Conservation (phyloP, 2,329 filamentous ascomycete genomes). For the Grosmannia serpens region DNA sequence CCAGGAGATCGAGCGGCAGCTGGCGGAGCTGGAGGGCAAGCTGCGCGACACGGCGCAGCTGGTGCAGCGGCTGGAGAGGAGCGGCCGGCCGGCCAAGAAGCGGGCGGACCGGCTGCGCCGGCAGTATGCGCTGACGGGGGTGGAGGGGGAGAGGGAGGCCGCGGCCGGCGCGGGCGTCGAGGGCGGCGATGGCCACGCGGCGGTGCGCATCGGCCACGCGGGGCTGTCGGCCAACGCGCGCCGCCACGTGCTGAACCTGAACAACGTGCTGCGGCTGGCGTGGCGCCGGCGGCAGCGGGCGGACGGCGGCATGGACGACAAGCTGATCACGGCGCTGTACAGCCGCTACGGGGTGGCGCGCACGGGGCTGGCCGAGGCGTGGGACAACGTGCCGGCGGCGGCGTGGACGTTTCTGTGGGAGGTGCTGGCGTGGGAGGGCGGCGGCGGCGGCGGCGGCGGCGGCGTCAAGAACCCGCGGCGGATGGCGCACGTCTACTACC, state of each 20-base stretch:
- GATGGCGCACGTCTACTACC: constrained; percentile 46
- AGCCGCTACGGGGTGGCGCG: constrained; percentile 37
- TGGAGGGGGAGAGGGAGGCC: constrained; percentile 2
- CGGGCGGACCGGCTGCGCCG: constrained; percentile 6
- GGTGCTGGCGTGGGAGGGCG: constrained; percentile 40
- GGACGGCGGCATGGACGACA: constrained; percentile 10
- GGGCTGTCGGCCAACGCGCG: constrained; percentile 14
- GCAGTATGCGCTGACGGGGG: constrained; percentile 9
- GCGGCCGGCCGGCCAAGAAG: neutral
- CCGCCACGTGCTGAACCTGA: constrained; percentile 17
- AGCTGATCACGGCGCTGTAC: constrained; percentile 27
- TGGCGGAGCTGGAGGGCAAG: constrained; percentile 23
- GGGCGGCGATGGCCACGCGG: neutral
- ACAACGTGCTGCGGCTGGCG: constrained; percentile 17
- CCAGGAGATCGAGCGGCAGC: constrained; percentile 25
- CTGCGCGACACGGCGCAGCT: constrained; percentile 16
- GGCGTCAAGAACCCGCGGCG: constrained; percentile 35
- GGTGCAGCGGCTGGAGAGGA: constrained; percentile 16
- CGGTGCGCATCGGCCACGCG: constrained; percentile 10
- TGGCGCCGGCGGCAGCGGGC: constrained; percentile 23
- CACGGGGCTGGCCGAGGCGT: constrained; percentile 29
- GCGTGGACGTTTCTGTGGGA: constrained; percentile 59
- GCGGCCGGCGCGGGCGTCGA: constrained; percentile 9
- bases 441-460: constrained; percentile 21
- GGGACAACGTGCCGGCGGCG: constrained; percentile 44